phyloP scores from a whole-genome alignment of 306 rosid species.

The Vachellia pachyceras region DNA sequence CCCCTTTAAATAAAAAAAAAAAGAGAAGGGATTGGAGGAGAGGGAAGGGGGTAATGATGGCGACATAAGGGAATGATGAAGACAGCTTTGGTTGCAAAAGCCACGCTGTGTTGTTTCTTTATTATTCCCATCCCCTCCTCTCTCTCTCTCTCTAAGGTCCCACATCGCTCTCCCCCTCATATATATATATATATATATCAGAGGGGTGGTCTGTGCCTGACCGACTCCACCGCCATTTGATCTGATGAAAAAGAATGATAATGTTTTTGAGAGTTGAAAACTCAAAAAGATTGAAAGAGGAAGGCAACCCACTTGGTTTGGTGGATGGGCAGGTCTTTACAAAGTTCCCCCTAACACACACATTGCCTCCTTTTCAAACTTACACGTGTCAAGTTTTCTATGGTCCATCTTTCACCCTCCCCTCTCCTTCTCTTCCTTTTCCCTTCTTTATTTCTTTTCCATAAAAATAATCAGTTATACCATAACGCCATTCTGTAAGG shows the following conservation, averaged over 20 bases:
- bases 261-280: not conserved
- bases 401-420: conserved; percentile 41
- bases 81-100: conserved; percentile 57
- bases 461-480: not conserved
- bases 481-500: not conserved
- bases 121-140: not conserved
- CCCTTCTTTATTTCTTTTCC: conserved; percentile 1
- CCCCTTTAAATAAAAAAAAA: too few species aligned
- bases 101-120: conserved; percentile 44
- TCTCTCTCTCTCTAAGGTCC: not conserved
- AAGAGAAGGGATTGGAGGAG: too few species aligned
- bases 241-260: not conserved
- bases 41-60: too few species aligned
- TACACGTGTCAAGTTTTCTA: conserved; percentile 33
- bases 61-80: conserved; percentile 40
- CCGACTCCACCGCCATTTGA: conserved; percentile 39
- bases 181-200: not conserved
- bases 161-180: not conserved
- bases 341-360: conserved; percentile 33
- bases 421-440: not conserved
- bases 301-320: conserved; percentile 29
- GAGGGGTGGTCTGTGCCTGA: not conserved
- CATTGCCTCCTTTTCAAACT: not conserved
- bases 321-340: conserved; percentile 40
- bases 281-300: conserved; percentile 4